These are phyloP conservation scores for Fusarium praegraminearum DNA, from an alignment of 2,329 filamentous ascomycete genomes.

Conservation along the genomic window DNA sequence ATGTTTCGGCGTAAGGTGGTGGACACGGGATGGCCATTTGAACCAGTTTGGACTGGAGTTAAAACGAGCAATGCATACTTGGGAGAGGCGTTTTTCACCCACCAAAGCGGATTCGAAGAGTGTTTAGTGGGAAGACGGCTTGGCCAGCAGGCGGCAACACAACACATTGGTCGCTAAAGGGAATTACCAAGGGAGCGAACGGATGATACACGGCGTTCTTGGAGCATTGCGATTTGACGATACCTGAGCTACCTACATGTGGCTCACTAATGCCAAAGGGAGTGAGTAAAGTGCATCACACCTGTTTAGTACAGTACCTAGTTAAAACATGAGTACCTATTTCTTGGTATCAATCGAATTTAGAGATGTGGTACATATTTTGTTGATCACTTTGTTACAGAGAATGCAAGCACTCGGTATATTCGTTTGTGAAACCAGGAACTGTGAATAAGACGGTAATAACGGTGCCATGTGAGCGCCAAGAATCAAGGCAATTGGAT, in stretches of 20 bases:
- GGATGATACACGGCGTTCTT: conserved; percentile 39
- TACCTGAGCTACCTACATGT: conserved; percentile 45
- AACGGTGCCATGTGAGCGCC: neutral
- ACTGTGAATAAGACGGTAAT: conserved; percentile 20
- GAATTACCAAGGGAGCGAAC: conserved; percentile 12
- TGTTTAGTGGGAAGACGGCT: conserved; percentile 16
- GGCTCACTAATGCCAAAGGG: conserved; percentile 35
- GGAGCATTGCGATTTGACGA: conserved; percentile 42
- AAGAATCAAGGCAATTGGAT: conserved; percentile 24
- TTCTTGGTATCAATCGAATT: conserved; percentile 9
- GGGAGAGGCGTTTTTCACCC: conserved; percentile 26
- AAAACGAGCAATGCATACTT: conserved; percentile 21
- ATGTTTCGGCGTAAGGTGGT: conserved; percentile 20
- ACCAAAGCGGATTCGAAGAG: conserved; percentile 21
- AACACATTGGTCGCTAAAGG: conserved; percentile 7
- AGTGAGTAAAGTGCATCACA: conserved; percentile 6
- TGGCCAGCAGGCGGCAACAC: neutral
- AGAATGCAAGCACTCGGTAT: neutral
- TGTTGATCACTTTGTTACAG: neutral
- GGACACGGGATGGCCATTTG: conserved; percentile 16
- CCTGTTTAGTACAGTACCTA: neutral
- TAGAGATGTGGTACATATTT: neutral
- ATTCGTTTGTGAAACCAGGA: neutral
- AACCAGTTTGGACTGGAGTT: conserved; percentile 27
- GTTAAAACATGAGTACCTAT: neutral